Evolutionary conservation across 768 basidiomycete genomes (phyloP).

Genomic region (Chalciporus pseudorubinellus): DNA sequence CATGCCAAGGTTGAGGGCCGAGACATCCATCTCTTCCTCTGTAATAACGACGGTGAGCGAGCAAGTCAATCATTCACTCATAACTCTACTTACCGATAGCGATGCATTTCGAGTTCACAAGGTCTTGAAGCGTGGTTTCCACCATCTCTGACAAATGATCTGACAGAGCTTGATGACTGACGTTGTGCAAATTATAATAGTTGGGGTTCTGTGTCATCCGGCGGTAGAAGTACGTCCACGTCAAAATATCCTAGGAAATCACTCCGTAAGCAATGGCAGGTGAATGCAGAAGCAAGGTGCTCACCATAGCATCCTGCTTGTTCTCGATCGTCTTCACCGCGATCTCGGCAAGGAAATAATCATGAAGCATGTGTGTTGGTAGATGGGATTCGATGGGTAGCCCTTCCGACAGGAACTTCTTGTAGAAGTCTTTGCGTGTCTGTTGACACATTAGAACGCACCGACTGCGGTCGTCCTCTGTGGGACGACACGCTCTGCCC

Average conservation of each 20-base stretch:
- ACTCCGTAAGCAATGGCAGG: neutral
- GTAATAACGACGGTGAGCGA: constrained; percentile 2
- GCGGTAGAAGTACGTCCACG: constrained; percentile 98
- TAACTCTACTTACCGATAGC: constrained; percentile 58
- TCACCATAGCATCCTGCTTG: constrained; percentile 94
- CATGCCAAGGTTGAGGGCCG: constrained; percentile 94
- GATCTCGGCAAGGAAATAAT: constrained; percentile 98
- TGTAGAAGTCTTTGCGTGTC: constrained; percentile 97
- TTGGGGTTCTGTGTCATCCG: constrained; percentile 98
- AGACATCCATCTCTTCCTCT: constrained; percentile 92
- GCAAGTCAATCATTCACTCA: neutral
- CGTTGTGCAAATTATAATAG: constrained; percentile 92
- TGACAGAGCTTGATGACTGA: constrained; percentile 92
- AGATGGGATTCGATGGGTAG: constrained; percentile 95
- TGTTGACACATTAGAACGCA: constrained; percentile 98
- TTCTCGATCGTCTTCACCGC: constrained; percentile 99
- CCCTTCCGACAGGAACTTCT: constrained; percentile 97
- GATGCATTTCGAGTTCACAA: constrained; percentile 95
- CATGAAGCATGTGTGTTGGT: constrained; percentile 85
- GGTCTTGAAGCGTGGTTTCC: constrained; percentile 86
- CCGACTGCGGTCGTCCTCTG: constrained; percentile 83
- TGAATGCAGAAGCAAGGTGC: neutral
- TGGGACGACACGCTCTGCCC: constrained; percentile 93
- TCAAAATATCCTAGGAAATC: constrained; percentile 76
- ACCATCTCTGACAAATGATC: constrained; percentile 96